A percentile compares a stretch with the other conserved stretches of the same genome.
Conservation (phyloP, 73 alveolate species). For the Vitrella brassicaformis region DNA sequence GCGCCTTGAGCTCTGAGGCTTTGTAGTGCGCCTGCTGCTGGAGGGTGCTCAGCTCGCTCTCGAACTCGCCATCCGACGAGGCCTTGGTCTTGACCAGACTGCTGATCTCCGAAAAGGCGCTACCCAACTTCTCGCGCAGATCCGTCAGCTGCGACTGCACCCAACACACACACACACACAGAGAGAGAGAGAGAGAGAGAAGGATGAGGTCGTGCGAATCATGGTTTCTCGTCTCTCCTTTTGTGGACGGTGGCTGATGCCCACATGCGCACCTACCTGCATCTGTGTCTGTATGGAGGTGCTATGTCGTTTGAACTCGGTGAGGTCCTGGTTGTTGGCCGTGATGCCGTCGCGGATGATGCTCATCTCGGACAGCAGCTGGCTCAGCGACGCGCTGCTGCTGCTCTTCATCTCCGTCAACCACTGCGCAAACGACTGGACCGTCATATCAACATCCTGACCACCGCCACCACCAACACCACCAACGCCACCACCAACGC, state of each 20-base stretch:
- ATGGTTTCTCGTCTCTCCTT: too few relatives aligned
- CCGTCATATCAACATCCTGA: too few relatives aligned
- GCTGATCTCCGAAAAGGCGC: conserved; percentile 6
- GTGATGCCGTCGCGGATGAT: conserved; percentile 32
- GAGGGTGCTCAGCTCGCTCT: background rate
- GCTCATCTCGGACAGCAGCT: conserved; percentile 24
- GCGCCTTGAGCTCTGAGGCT: background rate
- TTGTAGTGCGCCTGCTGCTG: background rate
- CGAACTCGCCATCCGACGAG: background rate
- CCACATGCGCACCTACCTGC: too few relatives aligned
- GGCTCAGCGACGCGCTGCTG: conserved; percentile 6
- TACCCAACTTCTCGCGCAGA: conserved; percentile 24
- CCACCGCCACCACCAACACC: too few relatives aligned
- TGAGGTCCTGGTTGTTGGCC: conserved; percentile 30
- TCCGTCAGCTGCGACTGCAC: conserved; percentile 30
- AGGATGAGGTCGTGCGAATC: too few relatives aligned
- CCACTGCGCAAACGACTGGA: conserved; percentile 20
- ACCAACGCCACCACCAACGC: too few relatives aligned
- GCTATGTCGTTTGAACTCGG: conserved; percentile 29
- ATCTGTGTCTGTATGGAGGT: background rate
- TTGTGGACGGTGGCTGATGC: too few relatives aligned
- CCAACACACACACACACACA: too few relatives aligned
- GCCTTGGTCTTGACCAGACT: background rate
- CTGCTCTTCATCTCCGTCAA: conserved; percentile 23
- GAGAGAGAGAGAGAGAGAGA: too few relatives aligned